Evolutionary conservation across 192 early-diverging fungal genomes (phyloP), one percentile per base, ranked within the genome.

Genomic region (Umbelopsis ramanniana): DNA sequence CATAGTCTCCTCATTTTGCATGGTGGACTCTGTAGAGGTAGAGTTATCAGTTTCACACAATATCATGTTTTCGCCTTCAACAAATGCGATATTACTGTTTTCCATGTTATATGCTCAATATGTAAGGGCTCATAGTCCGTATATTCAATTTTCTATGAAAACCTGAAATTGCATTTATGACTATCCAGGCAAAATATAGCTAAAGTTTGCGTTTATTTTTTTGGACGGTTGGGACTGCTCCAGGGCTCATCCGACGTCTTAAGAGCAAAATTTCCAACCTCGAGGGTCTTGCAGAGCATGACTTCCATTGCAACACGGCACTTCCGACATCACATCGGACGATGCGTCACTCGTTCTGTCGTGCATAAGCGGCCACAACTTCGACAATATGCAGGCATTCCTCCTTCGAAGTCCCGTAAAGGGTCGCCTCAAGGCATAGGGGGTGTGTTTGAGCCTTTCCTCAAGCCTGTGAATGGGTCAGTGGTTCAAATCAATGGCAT

Each of bases 381-480:
- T 15, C 26, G 57, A n/a, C 57, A 37, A 6, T 63, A 38, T 37
- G 57, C 29, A 2, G 11, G 26, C 7, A 29, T 5, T 6, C 3
- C 19, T 19, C 29, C 57, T 11, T 0, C 33, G 29, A 63, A 37
- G 17, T 63, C 57, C 15, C 57, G 57, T 37, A 14, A 14, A 37
- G 35, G 26, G 15, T 12, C 57, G 26, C 15, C 29, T 19, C 33
- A 50, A 11, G 26, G 23, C 6, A 50, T 52, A 7, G 60, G 71
- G 0, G 71, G 71, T 37, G 26, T 72, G 2, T 72, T 72, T 46
- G 52, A 72, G 60, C 57, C 52, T 6, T 72, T 72, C 48, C 63
- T 72, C 21, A 29, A 71, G 17, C 52, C 70, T 23, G 19, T 12
- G 5, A 55, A 60, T n/a, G 38, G 53, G 70, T 71, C 37, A 43